phyloP scores from a whole-genome alignment of 805 yeast species.

The Saturnispora kantuleensis region DNA sequence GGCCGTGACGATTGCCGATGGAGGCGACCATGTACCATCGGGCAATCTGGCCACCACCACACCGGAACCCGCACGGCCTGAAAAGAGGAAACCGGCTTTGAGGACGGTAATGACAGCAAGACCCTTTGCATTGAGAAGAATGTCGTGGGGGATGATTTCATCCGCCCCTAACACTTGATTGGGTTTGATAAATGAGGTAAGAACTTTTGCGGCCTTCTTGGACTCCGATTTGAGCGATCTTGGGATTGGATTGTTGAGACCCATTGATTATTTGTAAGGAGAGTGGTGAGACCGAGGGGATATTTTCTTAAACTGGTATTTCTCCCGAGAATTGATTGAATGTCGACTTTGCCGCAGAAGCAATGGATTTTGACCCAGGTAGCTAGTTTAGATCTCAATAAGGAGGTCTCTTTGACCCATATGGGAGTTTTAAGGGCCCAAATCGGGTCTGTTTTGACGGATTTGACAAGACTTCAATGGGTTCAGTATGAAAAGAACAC shows the following conservation, averaged over 20 bases:
- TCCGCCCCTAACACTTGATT: conserved; percentile 89
- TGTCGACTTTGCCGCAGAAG: no score
- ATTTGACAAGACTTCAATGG: conserved; percentile 2
- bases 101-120: conserved; percentile 86
- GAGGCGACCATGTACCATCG: conserved; percentile 97
- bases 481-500: neutral
- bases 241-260: conserved; percentile 91
- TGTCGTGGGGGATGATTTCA: conserved; percentile 78
- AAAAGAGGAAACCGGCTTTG: conserved; percentile 91
- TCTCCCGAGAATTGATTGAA: neutral
- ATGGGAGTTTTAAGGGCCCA: neutral
- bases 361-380: neutral
- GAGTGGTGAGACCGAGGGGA: neutral
- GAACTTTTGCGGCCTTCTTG: conserved; percentile 88
- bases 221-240: conserved; percentile 80
- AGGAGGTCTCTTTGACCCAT: neutral
- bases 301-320: neutral
- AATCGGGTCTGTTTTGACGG: conserved; percentile 1
- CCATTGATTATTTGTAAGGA: conserved; percentile 30
- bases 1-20: conserved; percentile 89
- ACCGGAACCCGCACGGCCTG: conserved; percentile 97
- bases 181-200: conserved; percentile 86
- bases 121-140: conserved; percentile 85
- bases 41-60: conserved; percentile 88
- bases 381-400: neutral